Percentiles rank a stretch among this genome's conserved stretches.
Conservation (phyloP, 306 rosid species). For the apple (Malus domestica) region ASM211411v1 NC_041798.1:32759001-32759500, state of each 20-base stretch:
- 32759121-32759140: constrained; percentile 87
- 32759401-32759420: background rate
- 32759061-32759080: constrained; percentile 49
- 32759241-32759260: constrained; percentile 93
- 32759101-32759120: constrained; percentile 97
- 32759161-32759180: constrained; percentile 67
- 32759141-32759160: constrained; percentile 58
- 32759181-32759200: constrained; percentile 85
- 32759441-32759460: background rate
- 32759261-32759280: constrained; percentile 84
- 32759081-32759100: constrained; percentile 98
- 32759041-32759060: background rate
- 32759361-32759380: constrained; percentile 11
- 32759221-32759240: constrained; percentile 81
- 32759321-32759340: constrained; percentile 34
- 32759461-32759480: background rate
- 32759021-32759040: constrained; percentile 8
- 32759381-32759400: background rate
- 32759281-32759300: constrained; percentile 93
- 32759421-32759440: background rate
- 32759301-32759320: constrained; percentile 94
- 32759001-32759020: background rate
- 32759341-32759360: background rate
- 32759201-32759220: constrained; percentile 71
- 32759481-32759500: background rate